Evolutionary conservation across 2,329 filamentous ascomycete species (phyloP), one percentile per base, ranked within the genome.

Genomic region (Colletotrichum sp.): DNA sequence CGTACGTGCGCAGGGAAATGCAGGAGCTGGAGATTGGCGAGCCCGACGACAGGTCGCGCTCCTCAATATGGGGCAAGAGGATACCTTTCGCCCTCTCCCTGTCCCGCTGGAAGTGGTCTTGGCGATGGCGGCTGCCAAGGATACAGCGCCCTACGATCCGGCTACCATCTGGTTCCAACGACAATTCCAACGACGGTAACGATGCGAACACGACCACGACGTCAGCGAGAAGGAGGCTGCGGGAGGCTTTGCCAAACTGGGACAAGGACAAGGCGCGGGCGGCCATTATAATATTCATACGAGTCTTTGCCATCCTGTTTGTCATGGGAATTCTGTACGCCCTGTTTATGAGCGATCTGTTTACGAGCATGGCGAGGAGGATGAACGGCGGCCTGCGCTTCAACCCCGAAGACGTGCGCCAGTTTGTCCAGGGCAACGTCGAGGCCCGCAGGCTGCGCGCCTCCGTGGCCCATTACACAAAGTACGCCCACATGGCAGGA

Each of bases 401-500:
- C 84, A 94, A 97, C 79, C 93, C 96, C 3, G 95, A 98, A 81
- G 93, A 92, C 77, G 92, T 99, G 74, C 92, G 95, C 72, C 88
- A 91, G 74, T 95, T 94, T 84, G 90, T 98, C 30, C 92, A 97
- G 83, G 88, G 89, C 65, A 92, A 92, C 80, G 91, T 98, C 78
- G 93, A 98, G 81, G 88, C 91, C 71, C 89, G 89, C 75, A 89
- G 90, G 67, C 94, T 97, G 83, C 90, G 92, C 78, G 93, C 95
- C 55, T 94, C 95, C 74, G 86, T 98, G 76, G 88, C 91, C 80
- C 94, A 96, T 81, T 92, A 96, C 77, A 96, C 95, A 6, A 91
- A 91, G 72, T 98, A 95, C 82, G 95, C 97, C 77, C 97, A 99
- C 84, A 90, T 99, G 77, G 97, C 95, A 3, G 97, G 97, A n/a